Evolutionary conservation across 1,284 basidiomycete species (phyloP), one percentile per base, ranked within the genome.

Genomic region (Fomitopsis palustris): DNA sequence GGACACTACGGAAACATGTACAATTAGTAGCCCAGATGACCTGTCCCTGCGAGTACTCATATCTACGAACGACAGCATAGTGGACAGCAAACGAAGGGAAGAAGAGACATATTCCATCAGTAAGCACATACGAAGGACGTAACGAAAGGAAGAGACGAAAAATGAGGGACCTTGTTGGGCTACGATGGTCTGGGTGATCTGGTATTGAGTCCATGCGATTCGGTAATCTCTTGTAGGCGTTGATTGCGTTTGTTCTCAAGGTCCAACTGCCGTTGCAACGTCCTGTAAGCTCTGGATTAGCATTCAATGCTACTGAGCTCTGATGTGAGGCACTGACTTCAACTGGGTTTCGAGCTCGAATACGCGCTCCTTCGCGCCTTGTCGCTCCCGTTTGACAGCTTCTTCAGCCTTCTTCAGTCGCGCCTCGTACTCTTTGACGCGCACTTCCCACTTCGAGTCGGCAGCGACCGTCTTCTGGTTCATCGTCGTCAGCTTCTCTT

Each of bases 351-450:
- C 89, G 56, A 92, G 74, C 72, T 92, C 90, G 9, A 75, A 67
- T 12, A 86, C 75, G 37, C 89, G 77, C 76, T 99, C 96, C 78
- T 98, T 98, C 39, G 91, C 88, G 3, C 96, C 96, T 69, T 98
- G 95, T 63, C 93, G 81, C 77, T 98, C 96, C 47, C 95, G 81
- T 82, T 98, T 99, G 65, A 96, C 87, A 72, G 90, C 90, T 80
- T 99, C 96, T 69, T 96, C 95, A 0, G 94, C 93, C 0, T 87
- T 85, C 71, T 88, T 89, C 65, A 95, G 73, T 17, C 94, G 78
- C 23, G 84, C 72, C 75, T 99, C 95, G 67, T 95, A 95, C 75
- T 98, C 95, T 72, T 89, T 90, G 53, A 97, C 91, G 16, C 95
- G 81, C 0, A 87, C 93, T 69, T 96, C 96, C 95, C 94, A 98